Evolutionary conservation across 2,329 filamentous ascomycete genomes (phyloP).

Genomic region (Bimuria novae-zelandiae): DNA sequence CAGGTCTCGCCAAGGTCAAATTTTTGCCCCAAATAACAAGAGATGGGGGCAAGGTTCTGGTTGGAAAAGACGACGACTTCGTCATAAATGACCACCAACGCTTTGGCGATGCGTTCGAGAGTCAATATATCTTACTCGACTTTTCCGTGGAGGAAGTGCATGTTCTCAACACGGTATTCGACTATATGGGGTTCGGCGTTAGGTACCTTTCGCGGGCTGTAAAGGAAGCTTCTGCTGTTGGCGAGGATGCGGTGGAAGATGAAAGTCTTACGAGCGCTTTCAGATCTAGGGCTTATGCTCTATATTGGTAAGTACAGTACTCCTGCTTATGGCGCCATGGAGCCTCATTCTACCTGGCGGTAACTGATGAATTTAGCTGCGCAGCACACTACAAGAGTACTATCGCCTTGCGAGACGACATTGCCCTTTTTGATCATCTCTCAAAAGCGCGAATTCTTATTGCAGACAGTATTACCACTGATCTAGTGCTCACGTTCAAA

Average conservation of each 20-base stretch:
- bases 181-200: constrained; percentile 10
- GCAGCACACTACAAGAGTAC: constrained; percentile 29
- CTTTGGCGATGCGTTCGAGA: constrained; percentile 16
- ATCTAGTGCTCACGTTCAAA: constrained; percentile 14
- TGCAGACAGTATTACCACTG: constrained; percentile 16
- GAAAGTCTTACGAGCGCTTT: constrained; percentile 11
- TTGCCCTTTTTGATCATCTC: constrained; percentile 17
- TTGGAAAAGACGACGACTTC: constrained; percentile 18
- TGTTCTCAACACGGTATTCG: constrained; percentile 20
- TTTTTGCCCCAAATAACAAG: constrained; percentile 18
- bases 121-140: constrained; percentile 15
- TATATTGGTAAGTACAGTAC: constrained; percentile 32
- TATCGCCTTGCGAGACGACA: constrained; percentile 20
- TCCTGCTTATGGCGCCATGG: too few species aligned
- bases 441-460: constrained; percentile 8
- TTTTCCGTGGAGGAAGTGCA: constrained; percentile 21
- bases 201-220: constrained; percentile 24
- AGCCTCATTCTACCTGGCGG: not conserved
- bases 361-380: constrained; percentile 22
- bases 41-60: constrained; percentile 9
- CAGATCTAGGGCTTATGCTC: constrained; percentile 20
- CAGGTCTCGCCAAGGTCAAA: constrained; percentile 13
- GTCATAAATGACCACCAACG: constrained; percentile 21
- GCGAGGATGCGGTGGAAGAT: constrained; percentile 8
- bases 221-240: constrained; percentile 16